These are phyloP conservation scores for Polychaeton citri DNA, from an alignment of 2,329 filamentous ascomycete species.

Conservation along the genomic window DNA sequence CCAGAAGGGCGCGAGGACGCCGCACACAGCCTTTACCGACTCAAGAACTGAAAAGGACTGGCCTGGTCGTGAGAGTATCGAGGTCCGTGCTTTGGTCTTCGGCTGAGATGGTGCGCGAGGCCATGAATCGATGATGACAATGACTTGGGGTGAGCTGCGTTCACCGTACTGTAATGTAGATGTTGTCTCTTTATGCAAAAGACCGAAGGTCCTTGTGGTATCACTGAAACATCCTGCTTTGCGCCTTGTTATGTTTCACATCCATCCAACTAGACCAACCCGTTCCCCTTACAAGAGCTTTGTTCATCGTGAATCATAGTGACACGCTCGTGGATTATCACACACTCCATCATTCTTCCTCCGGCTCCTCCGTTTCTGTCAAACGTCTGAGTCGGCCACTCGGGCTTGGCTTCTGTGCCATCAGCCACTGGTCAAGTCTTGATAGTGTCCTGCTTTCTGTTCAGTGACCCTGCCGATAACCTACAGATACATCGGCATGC, in stretches of 20 bases:
- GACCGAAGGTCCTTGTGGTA: too few species aligned
- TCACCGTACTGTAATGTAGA: too few species aligned
- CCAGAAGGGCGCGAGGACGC: constrained; percentile 28
- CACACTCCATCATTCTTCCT: not conserved
- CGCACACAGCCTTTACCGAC: constrained; percentile 72
- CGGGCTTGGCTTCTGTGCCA: not conserved
- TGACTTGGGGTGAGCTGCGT: too few species aligned
- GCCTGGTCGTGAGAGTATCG: constrained; percentile 67
- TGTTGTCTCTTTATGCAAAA: too few species aligned
- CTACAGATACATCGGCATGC: not conserved
- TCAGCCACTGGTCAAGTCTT: not conserved
- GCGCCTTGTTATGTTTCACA: too few species aligned
- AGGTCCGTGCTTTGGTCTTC: constrained; percentile 77
- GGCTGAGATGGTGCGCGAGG: constrained; percentile 13
- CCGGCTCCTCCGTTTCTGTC: not conserved
- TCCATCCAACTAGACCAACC: not conserved
- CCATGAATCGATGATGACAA: too few species aligned
- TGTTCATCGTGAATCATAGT: too few species aligned
- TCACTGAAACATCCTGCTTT: too few species aligned
- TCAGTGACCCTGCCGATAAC: not conserved
- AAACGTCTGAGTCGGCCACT: not conserved
- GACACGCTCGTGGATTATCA: too few species aligned
- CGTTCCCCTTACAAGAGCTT: not conserved
- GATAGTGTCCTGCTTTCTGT: not conserved
- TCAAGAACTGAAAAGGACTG: constrained; percentile 54